Conservation (phyloP, 345 rosid genomes). For the Arabidopsis arenosa region DNA sequence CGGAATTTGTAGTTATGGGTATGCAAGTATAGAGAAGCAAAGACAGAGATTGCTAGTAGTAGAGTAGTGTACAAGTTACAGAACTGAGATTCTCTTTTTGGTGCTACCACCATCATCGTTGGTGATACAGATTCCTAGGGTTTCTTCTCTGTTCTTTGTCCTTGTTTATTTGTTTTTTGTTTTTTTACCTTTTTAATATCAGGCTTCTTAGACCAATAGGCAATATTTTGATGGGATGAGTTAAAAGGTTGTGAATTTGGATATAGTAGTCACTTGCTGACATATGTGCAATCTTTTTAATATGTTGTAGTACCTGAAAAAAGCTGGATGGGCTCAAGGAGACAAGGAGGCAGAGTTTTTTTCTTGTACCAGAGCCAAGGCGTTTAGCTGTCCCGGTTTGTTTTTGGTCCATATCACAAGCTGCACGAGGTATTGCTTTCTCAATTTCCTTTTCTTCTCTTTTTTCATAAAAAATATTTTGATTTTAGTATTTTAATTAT, state of each 20-base stretch:
- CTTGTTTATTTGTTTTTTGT: no score
- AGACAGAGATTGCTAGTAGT: slow-evolving; percentile 76
- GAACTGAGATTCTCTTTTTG: slow-evolving; percentile 76
- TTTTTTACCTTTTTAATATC: neutral
- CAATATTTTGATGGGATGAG: no score
- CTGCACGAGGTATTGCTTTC: no score
- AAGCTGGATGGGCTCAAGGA: slow-evolving; percentile 88
- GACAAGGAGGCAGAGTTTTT: slow-evolving; percentile 81
- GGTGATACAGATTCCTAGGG: slow-evolving; percentile 60
- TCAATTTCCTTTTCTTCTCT: no score
- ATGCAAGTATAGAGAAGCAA: slow-evolving; percentile 76
- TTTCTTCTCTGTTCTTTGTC: slow-evolving; percentile 31
- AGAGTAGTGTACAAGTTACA: slow-evolving; percentile 65
- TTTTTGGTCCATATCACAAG: slow-evolving; percentile 13
- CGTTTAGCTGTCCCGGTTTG: slow-evolving; percentile 95
- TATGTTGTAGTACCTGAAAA: slow-evolving; percentile 73
- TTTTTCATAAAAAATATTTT: no score
- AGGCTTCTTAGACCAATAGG: neutral
- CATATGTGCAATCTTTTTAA: neutral
- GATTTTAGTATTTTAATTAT: no score
- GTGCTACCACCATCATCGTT: slow-evolving; percentile 74
- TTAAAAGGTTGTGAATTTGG: neutral
- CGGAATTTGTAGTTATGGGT: slow-evolving; percentile 56
- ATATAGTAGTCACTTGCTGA: neutral
- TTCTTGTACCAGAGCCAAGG: slow-evolving; percentile 94